Conservation (phyloP, 805 yeast genomes). For the Metschnikowia peoriensis region DNA sequence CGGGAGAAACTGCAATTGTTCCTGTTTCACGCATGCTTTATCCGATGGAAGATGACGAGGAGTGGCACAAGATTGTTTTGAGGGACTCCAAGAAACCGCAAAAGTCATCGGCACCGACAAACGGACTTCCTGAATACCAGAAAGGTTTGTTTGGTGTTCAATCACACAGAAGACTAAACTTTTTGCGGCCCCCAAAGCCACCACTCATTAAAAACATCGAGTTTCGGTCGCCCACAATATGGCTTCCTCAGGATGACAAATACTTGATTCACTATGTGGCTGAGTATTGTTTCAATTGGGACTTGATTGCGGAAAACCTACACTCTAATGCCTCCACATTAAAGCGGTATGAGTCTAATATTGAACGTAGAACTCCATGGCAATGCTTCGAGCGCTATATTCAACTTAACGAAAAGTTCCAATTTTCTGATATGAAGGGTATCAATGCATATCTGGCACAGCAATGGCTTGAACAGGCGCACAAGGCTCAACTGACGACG, state of each 20-base stretch:
- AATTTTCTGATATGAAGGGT: slow-evolving; percentile 84
- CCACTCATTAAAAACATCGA: slow-evolving; percentile 81
- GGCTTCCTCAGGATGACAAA: slow-evolving; percentile 94
- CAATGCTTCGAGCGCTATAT: slow-evolving; percentile 96
- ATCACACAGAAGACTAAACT: slow-evolving; percentile 53
- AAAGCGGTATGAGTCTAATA: slow-evolving; percentile 72
- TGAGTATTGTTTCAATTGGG: slow-evolving; percentile 92
- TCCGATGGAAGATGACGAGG: slow-evolving; percentile 62
- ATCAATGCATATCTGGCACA: slow-evolving; percentile 79
- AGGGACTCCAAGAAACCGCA: slow-evolving; percentile 29
- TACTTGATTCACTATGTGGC: slow-evolving; percentile 76
- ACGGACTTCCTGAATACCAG: slow-evolving; percentile 42
- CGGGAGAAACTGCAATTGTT: slow-evolving; percentile 36
- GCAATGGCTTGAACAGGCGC: slow-evolving; percentile 89
- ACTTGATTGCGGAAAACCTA: slow-evolving; percentile 78
- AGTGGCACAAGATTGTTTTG: slow-evolving; percentile 58
- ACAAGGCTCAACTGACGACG: slow-evolving; percentile 81
- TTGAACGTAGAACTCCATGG: slow-evolving; percentile 97
- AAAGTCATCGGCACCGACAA: background rate
- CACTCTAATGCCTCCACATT: slow-evolving; percentile 59
- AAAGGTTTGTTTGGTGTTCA: slow-evolving; percentile 59
- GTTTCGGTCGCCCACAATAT: slow-evolving; percentile 84
- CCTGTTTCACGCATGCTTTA: slow-evolving; percentile 67
- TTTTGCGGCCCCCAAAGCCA: slow-evolving; percentile 85
- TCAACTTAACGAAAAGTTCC: slow-evolving; percentile 86